A percentile compares a stretch with the other conserved stretches of the same genome.
phyloP scores from a whole-genome alignment of 2,329 filamentous ascomycete genomes.

The Ophiostoma himal-ulmi region DNA sequence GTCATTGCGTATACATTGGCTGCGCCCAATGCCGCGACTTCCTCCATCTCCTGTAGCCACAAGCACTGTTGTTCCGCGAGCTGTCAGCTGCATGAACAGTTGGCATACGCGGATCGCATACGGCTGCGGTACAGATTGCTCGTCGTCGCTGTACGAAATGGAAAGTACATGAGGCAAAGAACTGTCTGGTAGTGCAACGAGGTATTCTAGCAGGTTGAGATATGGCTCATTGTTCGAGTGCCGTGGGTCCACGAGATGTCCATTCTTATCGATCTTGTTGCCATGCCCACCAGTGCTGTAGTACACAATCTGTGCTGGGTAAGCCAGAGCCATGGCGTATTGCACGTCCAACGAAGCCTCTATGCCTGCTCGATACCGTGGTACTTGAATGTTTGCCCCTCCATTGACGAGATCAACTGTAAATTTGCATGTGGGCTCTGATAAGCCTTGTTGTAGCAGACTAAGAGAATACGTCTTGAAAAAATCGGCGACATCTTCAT shows the following conservation, averaged over 20 bases:
- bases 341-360: constrained; percentile 47
- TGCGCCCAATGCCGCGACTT: constrained; percentile 40
- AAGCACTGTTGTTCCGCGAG: constrained; percentile 47
- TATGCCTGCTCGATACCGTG: constrained; percentile 33
- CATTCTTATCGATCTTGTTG: constrained; percentile 37
- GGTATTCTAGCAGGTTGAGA: constrained; percentile 47
- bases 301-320: constrained; percentile 42
- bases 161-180: constrained; percentile 51
- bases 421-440: constrained; percentile 26
- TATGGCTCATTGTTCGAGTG: constrained; percentile 50
- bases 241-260: constrained; percentile 29
- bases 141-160: constrained; percentile 55
- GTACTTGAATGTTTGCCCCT: constrained; percentile 40
- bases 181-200: constrained; percentile 41
- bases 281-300: constrained; percentile 43
- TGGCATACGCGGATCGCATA: constrained; percentile 51
- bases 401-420: constrained; percentile 40
- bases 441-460: constrained; percentile 13
- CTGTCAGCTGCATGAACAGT: constrained; percentile 48
- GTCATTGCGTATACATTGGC: constrained; percentile 53
- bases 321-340: constrained; percentile 42
- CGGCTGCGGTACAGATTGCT: constrained; percentile 46
- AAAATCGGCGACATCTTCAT: constrained; percentile 39
- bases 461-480: constrained; percentile 16
- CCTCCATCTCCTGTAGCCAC: constrained; percentile 49